Percentiles rank a stretch among this genome's conserved stretches.
Conservation (phyloP, 2,329 filamentous ascomycete genomes). For the Pyricularia sp. region DNA sequence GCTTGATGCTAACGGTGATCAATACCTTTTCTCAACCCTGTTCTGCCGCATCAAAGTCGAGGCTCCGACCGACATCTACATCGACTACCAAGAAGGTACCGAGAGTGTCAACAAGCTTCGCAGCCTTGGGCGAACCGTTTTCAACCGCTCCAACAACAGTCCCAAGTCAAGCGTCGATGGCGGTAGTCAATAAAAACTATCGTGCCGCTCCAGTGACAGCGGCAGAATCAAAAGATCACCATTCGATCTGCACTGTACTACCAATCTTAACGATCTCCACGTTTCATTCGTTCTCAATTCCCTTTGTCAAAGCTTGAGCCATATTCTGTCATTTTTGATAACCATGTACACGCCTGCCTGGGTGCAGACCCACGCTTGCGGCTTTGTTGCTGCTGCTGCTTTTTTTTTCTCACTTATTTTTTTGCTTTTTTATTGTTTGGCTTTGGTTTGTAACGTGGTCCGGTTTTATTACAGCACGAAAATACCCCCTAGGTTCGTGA, state of each 20-base stretch:
- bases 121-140: constrained; percentile 42
- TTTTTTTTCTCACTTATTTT: background rate
- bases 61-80: constrained; percentile 41
- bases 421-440: constrained; percentile 7
- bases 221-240: background rate
- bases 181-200: constrained; percentile 4
- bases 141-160: constrained; percentile 39
- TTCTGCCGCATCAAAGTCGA: constrained; percentile 75
- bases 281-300: background rate
- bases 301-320: background rate
- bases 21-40: constrained; percentile 86
- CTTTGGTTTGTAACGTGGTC: constrained; percentile 9
- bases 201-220: constrained; percentile 6
- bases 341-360: background rate
- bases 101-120: constrained; percentile 41
- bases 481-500: constrained; percentile 9
- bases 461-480: constrained; percentile 9
- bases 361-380: constrained; percentile 1
- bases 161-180: constrained; percentile 35
- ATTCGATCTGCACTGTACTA: constrained; percentile 11
- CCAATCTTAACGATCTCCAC: constrained; percentile 5
- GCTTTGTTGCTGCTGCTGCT: no score
- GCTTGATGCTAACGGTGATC: constrained; percentile 77
- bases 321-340: background rate
- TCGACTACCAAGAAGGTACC: constrained; percentile 28